A percentile compares a stretch with the other conserved stretches of the same genome.
These are phyloP conservation scores for Magnolia sinica DNA, from an alignment of 164 flowering plant genomes.

Conservation along the genomic window DNA sequence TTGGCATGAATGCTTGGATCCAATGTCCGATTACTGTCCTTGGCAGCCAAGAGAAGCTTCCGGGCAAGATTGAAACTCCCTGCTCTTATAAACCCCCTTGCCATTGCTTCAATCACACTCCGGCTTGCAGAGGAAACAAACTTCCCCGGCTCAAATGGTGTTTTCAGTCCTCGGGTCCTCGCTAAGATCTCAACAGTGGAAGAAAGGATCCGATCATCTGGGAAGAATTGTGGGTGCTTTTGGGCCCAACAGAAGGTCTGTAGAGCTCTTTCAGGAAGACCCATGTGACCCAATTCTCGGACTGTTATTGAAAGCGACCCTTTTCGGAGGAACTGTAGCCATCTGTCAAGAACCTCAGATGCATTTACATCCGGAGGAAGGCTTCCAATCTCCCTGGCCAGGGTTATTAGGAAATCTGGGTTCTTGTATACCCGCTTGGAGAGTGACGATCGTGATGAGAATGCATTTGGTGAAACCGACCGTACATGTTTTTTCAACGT, in stretches of 20 bases:
- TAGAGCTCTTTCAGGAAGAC: slow-evolving; percentile 70
- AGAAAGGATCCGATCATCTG: slow-evolving; percentile 77
- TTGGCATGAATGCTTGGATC: slow-evolving; percentile 73
- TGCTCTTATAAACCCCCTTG: slow-evolving; percentile 73
- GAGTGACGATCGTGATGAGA: slow-evolving; percentile 34
- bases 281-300: slow-evolving; percentile 88
- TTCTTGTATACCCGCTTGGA: slow-evolving; percentile 55
- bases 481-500: slow-evolving; percentile 45
- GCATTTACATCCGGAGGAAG: slow-evolving; percentile 54
- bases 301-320: slow-evolving; percentile 86
- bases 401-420: slow-evolving; percentile 53
- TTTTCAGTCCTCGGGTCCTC: slow-evolving; percentile 49
- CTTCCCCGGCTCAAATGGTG: slow-evolving; percentile 51
- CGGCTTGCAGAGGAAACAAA: slow-evolving; percentile 51
- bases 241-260: slow-evolving; percentile 83
- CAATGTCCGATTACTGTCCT: slow-evolving; percentile 44
- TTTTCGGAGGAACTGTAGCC: slow-evolving; percentile 54
- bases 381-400: slow-evolving; percentile 69
- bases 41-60: slow-evolving; percentile 63
- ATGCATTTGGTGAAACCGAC: slow-evolving; percentile 16
- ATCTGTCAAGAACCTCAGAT: slow-evolving; percentile 52
- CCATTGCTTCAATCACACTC: slow-evolving; percentile 73
- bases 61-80: slow-evolving; percentile 62
- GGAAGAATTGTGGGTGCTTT: slow-evolving; percentile 67
- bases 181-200: slow-evolving; percentile 80